Evolutionary conservation across 2,329 filamentous ascomycete species (phyloP), one percentile per base, ranked within the genome.

Genomic region (Colletotrichum sp.): DNA sequence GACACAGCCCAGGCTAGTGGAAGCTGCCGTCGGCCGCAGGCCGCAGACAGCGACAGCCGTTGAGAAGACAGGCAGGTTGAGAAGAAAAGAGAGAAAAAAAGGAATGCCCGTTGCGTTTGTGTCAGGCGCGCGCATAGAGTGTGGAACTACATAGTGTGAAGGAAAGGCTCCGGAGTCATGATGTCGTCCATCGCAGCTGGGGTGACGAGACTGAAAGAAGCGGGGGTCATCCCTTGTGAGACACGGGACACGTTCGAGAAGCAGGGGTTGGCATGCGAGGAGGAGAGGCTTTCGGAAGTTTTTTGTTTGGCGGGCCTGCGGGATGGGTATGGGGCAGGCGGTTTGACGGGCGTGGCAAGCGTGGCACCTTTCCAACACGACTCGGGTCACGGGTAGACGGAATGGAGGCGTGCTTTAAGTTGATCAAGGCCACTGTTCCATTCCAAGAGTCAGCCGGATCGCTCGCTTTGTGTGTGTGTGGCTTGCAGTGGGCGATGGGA

Each of bases 111-210:
- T 34, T 67, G 72, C 43, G 65, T 21, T 28, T 36, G 57, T 69
- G 64, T 75, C 73, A 75, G 64, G 28, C 43, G 64, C 64, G 57
- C 59, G 74, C 73, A 68, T 73, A 52, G 26, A 30, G 63, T 73
- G 55, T 18, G 43, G 39, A 52, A 63, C 39, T 68, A n/a, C n/a
- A n/a, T n/a, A 64, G 69, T 32, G 43, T 18, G 57, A 21, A 64
- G 13, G 15, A 67, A 39, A 39, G 36, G 9, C 21, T 13, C 48
- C 18, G 30, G 74, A 65, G 64, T 69, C 65, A 73, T 69, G 70
- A 60, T 76, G 57, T 73, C 34, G 70, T 52, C 64, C 39, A 36
- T 34, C 21, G 39, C 36, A 32, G n/a, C 43, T 15, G 59, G 32
- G 28, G 59, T 30, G n/a, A 34, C 13, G 39, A 24, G 43, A 43